A percentile compares a stretch with the other conserved stretches of the same genome.
Evolutionary conservation across 176 grass and related monocot species (phyloP).

Genomic region (Oryza brachyantha): DNA sequence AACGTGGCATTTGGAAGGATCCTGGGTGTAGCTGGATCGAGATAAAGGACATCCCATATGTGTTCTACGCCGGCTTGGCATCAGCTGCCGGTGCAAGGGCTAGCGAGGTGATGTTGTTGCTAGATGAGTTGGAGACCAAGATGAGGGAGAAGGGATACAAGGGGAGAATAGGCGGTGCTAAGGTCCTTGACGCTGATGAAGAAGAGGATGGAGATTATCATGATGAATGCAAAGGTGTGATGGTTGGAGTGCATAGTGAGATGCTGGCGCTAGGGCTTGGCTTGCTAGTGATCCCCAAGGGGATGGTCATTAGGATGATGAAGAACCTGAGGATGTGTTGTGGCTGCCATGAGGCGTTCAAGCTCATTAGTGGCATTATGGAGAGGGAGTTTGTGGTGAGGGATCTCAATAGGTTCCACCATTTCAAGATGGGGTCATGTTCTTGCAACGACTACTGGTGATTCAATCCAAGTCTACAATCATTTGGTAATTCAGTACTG

Average conservation of each 20-base stretch:
- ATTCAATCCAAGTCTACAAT: constrained; percentile 17
- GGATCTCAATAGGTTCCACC: constrained; percentile 86
- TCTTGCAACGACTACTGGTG: constrained; percentile 78
- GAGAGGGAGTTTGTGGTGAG: constrained; percentile 73
- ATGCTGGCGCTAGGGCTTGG: constrained; percentile 61
- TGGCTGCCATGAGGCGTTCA: constrained; percentile 79
- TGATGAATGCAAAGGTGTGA: constrained; percentile 33
- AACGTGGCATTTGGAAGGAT: constrained; percentile 61
- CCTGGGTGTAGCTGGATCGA: constrained; percentile 84
- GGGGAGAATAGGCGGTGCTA: constrained; percentile 29
- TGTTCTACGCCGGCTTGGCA: constrained; percentile 50
- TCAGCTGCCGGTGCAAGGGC: constrained; percentile 38
- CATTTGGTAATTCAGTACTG: too few species aligned
- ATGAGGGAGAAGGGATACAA: constrained; percentile 69
- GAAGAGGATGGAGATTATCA: constrained; percentile 20
- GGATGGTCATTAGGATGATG: constrained; percentile 70
- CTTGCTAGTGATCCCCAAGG: constrained; percentile 48
- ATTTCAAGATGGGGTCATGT: constrained; percentile 66
- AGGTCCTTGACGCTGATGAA: constrained; percentile 43
- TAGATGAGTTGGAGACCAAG: constrained; percentile 61
- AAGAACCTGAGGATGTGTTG: constrained; percentile 90
- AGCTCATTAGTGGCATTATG: constrained; percentile 57
- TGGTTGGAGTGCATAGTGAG: constrained; percentile 77
- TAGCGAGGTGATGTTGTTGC: constrained; percentile 47
- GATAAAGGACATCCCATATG: constrained; percentile 55